These are phyloP conservation scores for Yamadazyma dendronema DNA, from an alignment of 1,139 yeast species.

Conservation along the genomic window DNA sequence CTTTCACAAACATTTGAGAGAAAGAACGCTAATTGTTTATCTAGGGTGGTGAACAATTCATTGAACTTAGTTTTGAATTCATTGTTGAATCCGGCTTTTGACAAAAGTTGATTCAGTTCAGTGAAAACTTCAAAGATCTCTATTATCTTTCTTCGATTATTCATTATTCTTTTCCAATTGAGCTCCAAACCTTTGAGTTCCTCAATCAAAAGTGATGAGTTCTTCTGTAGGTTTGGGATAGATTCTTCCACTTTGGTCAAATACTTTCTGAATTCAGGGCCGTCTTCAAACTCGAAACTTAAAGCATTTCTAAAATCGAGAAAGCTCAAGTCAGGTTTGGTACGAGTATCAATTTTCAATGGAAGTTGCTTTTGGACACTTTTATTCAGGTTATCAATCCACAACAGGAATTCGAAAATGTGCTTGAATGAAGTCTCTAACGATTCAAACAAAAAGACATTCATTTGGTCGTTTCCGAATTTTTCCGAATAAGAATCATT, in stretches of 20 bases:
- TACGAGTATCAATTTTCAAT: not conserved
- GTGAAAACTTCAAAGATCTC: slow-evolving; percentile 23
- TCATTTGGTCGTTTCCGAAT: slow-evolving; percentile 22
- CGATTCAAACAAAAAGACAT: slow-evolving; percentile 31
- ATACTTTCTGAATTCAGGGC: slow-evolving; percentile 68
- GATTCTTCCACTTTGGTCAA: slow-evolving; percentile 53
- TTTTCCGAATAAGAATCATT: slow-evolving; percentile 28
- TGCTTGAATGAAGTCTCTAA: slow-evolving; percentile 21
- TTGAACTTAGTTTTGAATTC: slow-evolving; percentile 21
- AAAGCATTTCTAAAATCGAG: slow-evolving; percentile 30
- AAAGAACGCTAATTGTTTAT: slow-evolving; percentile 30
- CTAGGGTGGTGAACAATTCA: slow-evolving; percentile 33
- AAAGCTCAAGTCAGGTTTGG: slow-evolving; percentile 10
- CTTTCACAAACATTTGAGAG: slow-evolving; percentile 31
- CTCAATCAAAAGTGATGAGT: slow-evolving; percentile 33
- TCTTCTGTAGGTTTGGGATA: slow-evolving; percentile 47
- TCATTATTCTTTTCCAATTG: slow-evolving; percentile 18
- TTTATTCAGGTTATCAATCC: slow-evolving; percentile 22
- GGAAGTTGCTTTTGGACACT: not conserved
- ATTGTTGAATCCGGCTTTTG: slow-evolving; percentile 22
- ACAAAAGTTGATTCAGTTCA: slow-evolving; percentile 23
- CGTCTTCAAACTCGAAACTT: slow-evolving; percentile 55
- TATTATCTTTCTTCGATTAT: slow-evolving; percentile 22
- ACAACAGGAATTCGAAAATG: slow-evolving; percentile 29
- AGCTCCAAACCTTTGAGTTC: slow-evolving; percentile 33